A percentile compares a stretch with the other conserved stretches of the same genome.
Conservation (phyloP, 352 stramenopile genomes). For the Blastocystis sp. region DNA sequence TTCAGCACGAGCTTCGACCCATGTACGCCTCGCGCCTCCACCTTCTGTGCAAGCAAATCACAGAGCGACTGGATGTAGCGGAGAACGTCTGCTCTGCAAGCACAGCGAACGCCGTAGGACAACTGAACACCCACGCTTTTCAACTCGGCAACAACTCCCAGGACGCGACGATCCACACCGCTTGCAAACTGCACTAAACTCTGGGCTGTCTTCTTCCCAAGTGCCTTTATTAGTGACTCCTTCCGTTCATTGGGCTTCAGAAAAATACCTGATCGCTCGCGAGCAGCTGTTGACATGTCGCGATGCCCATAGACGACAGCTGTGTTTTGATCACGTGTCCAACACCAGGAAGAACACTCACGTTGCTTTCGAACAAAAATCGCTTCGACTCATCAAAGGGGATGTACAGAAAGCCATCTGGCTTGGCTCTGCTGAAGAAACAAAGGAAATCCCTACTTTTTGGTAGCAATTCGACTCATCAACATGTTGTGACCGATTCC, state of each 20-base stretch:
- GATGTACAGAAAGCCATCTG: slow-evolving; percentile 33
- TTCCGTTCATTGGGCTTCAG: background rate
- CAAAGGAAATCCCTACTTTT: background rate
- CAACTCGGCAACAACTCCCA: background rate
- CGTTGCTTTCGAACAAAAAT: background rate
- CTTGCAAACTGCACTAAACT: background rate
- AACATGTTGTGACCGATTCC: slow-evolving; percentile 9
- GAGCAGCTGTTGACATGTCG: background rate
- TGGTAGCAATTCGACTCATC: slow-evolving; percentile 22
- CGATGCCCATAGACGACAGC: background rate
- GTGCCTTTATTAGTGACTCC: background rate
- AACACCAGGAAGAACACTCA: slow-evolving; percentile 20
- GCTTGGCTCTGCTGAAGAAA: slow-evolving; percentile 5
- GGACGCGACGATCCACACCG: background rate
- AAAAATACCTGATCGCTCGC: background rate
- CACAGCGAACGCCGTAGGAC: slow-evolving; percentile 43
- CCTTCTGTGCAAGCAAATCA: background rate
- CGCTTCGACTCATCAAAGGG: background rate
- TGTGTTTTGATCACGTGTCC: background rate
- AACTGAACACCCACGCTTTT: slow-evolving; percentile 1
- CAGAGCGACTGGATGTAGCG: background rate
- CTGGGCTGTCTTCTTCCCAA: background rate
- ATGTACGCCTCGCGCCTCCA: background rate
- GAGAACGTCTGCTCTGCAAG: background rate
- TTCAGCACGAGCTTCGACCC: slow-evolving; percentile 9